Conservation (phyloP, 495 filamentous ascomycete species). For the Polyplosphaeria fusca region DNA sequence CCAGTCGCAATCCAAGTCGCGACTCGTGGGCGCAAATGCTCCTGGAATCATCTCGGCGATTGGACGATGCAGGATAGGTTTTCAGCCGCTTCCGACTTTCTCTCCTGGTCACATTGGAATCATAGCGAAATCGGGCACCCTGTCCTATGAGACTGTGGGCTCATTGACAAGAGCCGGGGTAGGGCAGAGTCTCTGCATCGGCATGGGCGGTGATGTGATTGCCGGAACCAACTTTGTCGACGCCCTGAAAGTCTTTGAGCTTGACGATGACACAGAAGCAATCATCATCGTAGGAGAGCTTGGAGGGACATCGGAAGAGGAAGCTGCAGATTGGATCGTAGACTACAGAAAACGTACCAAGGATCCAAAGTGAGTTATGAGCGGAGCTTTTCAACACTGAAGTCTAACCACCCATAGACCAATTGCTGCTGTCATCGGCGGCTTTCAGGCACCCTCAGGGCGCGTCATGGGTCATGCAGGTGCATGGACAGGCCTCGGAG, state of each 20-base stretch:
- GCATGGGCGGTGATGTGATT: slow-evolving; percentile 82
- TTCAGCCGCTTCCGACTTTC: slow-evolving; percentile 79
- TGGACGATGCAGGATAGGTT: slow-evolving; percentile 79
- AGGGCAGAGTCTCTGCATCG: slow-evolving; percentile 82
- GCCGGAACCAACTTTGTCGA: slow-evolving; percentile 81
- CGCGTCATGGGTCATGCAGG: slow-evolving; percentile 89
- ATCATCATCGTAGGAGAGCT: slow-evolving; percentile 85
- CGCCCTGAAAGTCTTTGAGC: slow-evolving; percentile 66
- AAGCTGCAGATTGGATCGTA: slow-evolving; percentile 75
- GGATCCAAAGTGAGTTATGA: slow-evolving; percentile 63
- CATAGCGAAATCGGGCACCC: slow-evolving; percentile 80
- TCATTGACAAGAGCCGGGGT: slow-evolving; percentile 77
- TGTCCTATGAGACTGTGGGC: slow-evolving; percentile 85
- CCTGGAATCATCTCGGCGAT: slow-evolving; percentile 85
- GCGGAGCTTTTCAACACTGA: no score
- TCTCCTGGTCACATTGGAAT: slow-evolving; percentile 73
- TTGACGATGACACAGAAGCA: slow-evolving; percentile 73
- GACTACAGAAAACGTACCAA: slow-evolving; percentile 58
- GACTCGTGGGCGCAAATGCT: slow-evolving; percentile 81
- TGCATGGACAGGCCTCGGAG: slow-evolving; percentile 67
- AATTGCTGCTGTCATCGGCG: slow-evolving; percentile 75
- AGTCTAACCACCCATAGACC: slow-evolving; percentile 52
- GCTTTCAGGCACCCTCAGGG: slow-evolving; percentile 60
- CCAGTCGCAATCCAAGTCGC: slow-evolving; percentile 72
- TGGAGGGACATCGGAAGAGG: slow-evolving; percentile 76